phyloP scores from a whole-genome alignment of 257 asterid genomes.

The Striga asiatica region DNA sequence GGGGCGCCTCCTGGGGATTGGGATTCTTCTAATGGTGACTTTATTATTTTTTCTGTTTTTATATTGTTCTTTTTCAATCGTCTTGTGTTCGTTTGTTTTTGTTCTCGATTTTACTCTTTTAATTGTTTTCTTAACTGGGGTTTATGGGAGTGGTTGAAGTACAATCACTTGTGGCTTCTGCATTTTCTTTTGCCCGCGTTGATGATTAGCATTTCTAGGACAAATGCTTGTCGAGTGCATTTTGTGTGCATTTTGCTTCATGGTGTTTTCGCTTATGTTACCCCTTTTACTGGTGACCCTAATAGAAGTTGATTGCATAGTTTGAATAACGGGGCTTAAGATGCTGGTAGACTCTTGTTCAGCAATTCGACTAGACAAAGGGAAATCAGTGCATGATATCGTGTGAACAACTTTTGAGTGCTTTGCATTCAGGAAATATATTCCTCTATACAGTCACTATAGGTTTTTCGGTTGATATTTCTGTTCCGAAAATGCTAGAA shows the following conservation, averaged over 20 bases:
- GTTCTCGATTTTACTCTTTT: background rate
- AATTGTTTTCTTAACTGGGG: background rate
- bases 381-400: no score
- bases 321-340: background rate
- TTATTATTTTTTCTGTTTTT: background rate
- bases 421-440: no score
- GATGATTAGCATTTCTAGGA: background rate
- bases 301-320: background rate
- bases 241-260: background rate
- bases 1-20: constrained; percentile 31
- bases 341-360: background rate
- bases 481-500: background rate
- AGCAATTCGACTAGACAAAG: no score
- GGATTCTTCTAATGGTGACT: constrained; percentile 35
- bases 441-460: no score
- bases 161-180: background rate
- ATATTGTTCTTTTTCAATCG: background rate
- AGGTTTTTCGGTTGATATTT: no score
- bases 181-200: background rate
- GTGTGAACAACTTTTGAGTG: no score
- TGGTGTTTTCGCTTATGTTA: background rate
- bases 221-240: background rate
- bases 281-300: background rate
- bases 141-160: background rate
- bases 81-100: constrained; percentile 6